Evolutionary conservation across 2,329 filamentous ascomycete species (phyloP).

Genomic region (Bretziella fagacearum): DNA sequence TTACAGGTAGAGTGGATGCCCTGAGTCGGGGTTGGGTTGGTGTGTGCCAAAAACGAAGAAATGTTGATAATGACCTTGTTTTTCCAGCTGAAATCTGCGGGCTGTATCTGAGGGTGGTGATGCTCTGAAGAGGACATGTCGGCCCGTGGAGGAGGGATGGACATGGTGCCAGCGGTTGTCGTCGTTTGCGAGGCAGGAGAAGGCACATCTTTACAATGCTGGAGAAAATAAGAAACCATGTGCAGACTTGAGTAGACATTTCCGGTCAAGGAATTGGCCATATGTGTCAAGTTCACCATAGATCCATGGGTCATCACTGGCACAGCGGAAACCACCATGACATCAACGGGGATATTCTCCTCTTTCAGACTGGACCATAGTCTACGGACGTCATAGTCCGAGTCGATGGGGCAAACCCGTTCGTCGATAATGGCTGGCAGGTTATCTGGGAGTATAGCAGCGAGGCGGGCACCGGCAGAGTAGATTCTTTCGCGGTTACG

Average conservation of each 20-base stretch:
- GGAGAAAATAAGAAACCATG: conserved; percentile 6
- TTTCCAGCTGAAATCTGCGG: conserved; percentile 15
- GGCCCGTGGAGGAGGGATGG: background rate
- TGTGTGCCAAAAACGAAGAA: conserved; percentile 10
- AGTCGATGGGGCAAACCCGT: conserved; percentile 18
- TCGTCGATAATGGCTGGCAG: conserved; percentile 15
- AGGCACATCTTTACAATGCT: conserved; percentile 5
- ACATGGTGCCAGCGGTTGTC: background rate
- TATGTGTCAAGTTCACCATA: conserved; percentile 13
- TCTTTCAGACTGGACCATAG: conserved; percentile 20
- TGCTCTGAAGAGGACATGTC: background rate
- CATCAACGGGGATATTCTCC: conserved; percentile 18
- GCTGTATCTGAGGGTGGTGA: conserved; percentile 9
- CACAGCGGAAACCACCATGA: conserved; percentile 20
- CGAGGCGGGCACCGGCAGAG: conserved; percentile 17
- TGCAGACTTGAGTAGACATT: conserved; percentile 14
- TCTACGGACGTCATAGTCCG: conserved; percentile 15
- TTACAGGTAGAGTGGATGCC: conserved; percentile 21
- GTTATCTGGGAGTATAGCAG: background rate
- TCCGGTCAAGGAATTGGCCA: background rate
- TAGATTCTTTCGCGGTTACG: conserved; percentile 21
- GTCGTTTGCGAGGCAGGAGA: background rate
- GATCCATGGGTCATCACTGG: conserved; percentile 5
- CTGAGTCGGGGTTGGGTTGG: background rate
- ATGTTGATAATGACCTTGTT: conserved; percentile 19